phyloP scores from a whole-genome alignment of 805 yeast genomes.

The Candida fluviatilis region DNA sequence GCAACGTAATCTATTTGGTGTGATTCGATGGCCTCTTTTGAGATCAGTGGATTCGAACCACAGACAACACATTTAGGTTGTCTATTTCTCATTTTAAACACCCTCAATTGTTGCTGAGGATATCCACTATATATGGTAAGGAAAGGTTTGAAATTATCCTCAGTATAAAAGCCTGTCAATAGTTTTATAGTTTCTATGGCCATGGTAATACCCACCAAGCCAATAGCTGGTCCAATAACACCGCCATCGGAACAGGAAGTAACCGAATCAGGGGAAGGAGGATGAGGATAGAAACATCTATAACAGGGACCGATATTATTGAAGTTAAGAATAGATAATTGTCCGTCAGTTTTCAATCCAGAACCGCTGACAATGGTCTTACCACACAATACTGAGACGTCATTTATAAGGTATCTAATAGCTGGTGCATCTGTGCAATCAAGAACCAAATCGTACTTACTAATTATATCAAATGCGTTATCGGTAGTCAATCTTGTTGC shows the following conservation, averaged over 20 bases:
- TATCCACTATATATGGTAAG: slow-evolving; percentile 65
- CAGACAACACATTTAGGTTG: slow-evolving; percentile 62
- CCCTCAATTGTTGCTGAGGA: slow-evolving; percentile 60
- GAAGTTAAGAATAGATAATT: slow-evolving; percentile 71
- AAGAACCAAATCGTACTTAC: slow-evolving; percentile 67
- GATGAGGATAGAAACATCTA: slow-evolving; percentile 85
- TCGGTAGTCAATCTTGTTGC: slow-evolving; percentile 45
- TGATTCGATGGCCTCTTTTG: slow-evolving; percentile 40
- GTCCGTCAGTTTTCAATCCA: slow-evolving; percentile 90
- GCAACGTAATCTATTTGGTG: slow-evolving; percentile 57
- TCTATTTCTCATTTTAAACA: slow-evolving; percentile 75
- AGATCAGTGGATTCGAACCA: slow-evolving; percentile 49
- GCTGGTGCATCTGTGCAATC: slow-evolving; percentile 96
- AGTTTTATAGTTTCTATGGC: slow-evolving; percentile 84
- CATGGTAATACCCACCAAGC: slow-evolving; percentile 83
- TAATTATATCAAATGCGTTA: slow-evolving; percentile 63
- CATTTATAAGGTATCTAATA: slow-evolving; percentile 82
- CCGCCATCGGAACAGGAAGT: slow-evolving; percentile 91
- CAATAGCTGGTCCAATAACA: slow-evolving; percentile 94
- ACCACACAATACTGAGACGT: slow-evolving; percentile 65
- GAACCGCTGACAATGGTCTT: slow-evolving; percentile 87
- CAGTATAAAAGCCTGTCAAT: slow-evolving; percentile 49
- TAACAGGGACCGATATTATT: slow-evolving; percentile 78
- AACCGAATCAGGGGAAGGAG: slow-evolving; percentile 82
- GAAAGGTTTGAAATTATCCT: slow-evolving; percentile 60